Conservation (phyloP, 140 eudicot species). For the Stevia rebaudiana region DNA sequence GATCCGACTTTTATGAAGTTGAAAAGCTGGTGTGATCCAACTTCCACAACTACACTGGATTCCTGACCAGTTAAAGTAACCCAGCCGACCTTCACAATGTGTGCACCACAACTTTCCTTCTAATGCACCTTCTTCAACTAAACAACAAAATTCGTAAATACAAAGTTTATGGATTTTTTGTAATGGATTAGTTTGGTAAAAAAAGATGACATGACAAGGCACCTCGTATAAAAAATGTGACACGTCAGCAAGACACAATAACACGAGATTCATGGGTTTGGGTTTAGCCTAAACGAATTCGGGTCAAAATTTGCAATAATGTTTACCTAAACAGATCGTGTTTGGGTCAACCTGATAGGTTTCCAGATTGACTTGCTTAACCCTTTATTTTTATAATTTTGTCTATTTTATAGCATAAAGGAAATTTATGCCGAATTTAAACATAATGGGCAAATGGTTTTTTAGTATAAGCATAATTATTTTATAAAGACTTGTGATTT, state of each 20-base stretch:
- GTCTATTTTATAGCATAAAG: too few relatives aligned
- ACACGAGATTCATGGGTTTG: background rate
- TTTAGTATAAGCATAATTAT: background rate
- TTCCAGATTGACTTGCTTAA: background rate
- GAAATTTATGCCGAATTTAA: too few relatives aligned
- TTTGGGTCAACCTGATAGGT: too few relatives aligned
- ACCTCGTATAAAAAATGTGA: too few relatives aligned
- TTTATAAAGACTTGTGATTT: background rate
- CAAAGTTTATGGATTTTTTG: too few relatives aligned
- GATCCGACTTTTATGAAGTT: conserved; percentile 84
- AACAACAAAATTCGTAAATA: background rate
- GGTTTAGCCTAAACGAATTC: background rate
- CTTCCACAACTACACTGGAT: conserved; percentile 98
- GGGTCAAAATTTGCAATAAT: background rate
- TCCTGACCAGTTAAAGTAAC: conserved; percentile 98
- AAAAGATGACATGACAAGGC: too few relatives aligned
- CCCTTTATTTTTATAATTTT: too few relatives aligned
- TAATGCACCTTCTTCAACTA: conserved; percentile 90
- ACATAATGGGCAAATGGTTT: background rate
- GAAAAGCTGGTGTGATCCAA: conserved; percentile 97
- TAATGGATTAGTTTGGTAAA: too few relatives aligned
- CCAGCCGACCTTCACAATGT: conserved; percentile 86
- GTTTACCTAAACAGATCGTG: background rate
- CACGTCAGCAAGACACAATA: too few relatives aligned
- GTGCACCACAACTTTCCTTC: conserved; percentile 85